Percentiles rank a stretch among this genome's conserved stretches.
Conservation (phyloP, 495 filamentous ascomycete species). For the Choiromyces venosus region DNA sequence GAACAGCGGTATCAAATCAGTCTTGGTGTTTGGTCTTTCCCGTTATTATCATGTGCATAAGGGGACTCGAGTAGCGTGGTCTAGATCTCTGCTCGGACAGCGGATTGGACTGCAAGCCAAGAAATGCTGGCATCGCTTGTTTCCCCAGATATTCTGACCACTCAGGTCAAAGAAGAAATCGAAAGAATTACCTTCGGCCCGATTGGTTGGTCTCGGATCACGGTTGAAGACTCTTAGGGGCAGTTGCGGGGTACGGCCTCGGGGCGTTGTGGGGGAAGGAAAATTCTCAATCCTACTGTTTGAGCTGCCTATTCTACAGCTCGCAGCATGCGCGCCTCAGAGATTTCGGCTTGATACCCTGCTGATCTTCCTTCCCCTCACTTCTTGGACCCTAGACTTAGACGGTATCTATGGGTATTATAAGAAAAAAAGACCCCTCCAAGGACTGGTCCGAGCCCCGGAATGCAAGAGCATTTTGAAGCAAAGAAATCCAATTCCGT, state of each 20-base stretch:
- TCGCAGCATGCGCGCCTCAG: not conserved
- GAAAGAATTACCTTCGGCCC: not conserved
- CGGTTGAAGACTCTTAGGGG: not conserved
- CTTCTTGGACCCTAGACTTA: not conserved
- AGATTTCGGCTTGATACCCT: not conserved
- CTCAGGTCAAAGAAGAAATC: not conserved
- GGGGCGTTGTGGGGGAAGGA: not conserved
- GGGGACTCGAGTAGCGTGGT: not conserved
- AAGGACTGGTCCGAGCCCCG: not conserved
- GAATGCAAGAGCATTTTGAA: not conserved
- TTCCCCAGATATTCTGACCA: not conserved
- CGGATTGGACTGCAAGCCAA: constrained; percentile 1
- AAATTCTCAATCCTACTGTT: not conserved
- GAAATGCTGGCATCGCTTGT: not conserved
- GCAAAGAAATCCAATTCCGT: not conserved
- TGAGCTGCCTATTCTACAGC: not conserved
- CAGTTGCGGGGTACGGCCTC: not conserved
- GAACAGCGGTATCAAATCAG: not conserved
- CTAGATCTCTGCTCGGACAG: not conserved
- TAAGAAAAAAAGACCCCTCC: not conserved
- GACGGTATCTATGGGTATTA: not conserved
- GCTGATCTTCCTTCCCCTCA: not conserved
- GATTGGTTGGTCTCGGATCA: constrained; percentile 1
- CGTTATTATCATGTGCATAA: not conserved
- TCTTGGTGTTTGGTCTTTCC: not conserved